These are phyloP conservation scores for Truncatella angustata DNA, from an alignment of 2,329 filamentous ascomycete genomes.

Conservation along the genomic window DNA sequence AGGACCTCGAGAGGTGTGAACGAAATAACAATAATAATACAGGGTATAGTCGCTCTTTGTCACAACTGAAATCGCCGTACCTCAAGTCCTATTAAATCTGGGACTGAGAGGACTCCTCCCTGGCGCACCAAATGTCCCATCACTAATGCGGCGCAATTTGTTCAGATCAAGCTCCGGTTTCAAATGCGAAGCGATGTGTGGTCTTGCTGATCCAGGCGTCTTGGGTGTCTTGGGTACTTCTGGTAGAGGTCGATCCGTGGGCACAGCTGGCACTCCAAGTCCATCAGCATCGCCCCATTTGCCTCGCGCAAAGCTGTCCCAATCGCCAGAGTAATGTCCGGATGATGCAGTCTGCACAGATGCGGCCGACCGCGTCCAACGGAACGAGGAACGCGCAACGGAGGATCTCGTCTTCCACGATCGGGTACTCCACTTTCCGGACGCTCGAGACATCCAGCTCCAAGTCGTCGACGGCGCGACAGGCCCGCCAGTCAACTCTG, in stretches of 20 bases:
- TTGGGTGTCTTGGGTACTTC: constrained; percentile 7
- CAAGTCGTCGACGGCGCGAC: neutral
- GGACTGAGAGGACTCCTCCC: neutral
- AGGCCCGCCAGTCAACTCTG: neutral
- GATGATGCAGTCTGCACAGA: constrained; percentile 6
- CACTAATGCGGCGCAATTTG: constrained; percentile 6
- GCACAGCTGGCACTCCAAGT: constrained; percentile 8
- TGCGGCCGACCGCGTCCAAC: constrained; percentile 6
- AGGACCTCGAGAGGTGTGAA: too few species aligned
- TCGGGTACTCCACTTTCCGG: neutral
- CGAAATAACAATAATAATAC: too few species aligned
- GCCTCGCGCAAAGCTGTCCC: constrained; percentile 8
- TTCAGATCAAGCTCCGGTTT: neutral
- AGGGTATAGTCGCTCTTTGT: too few species aligned
- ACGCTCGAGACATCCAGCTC: constrained; percentile 13
- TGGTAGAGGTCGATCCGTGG: neutral
- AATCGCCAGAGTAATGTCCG: constrained; percentile 8
- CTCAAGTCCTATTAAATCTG: constrained; percentile 3
- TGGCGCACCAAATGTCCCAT: constrained; percentile 11
- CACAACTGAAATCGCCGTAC: too few species aligned
- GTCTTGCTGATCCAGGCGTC: neutral
- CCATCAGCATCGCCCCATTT: constrained; percentile 9
- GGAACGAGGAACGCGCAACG: neutral
- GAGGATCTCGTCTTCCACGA: neutral
- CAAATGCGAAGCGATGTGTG: neutral